These are phyloP conservation scores for Amauroascus verrucosus DNA, from an alignment of 2,329 filamentous ascomycete species.

Conservation along the genomic window DNA sequence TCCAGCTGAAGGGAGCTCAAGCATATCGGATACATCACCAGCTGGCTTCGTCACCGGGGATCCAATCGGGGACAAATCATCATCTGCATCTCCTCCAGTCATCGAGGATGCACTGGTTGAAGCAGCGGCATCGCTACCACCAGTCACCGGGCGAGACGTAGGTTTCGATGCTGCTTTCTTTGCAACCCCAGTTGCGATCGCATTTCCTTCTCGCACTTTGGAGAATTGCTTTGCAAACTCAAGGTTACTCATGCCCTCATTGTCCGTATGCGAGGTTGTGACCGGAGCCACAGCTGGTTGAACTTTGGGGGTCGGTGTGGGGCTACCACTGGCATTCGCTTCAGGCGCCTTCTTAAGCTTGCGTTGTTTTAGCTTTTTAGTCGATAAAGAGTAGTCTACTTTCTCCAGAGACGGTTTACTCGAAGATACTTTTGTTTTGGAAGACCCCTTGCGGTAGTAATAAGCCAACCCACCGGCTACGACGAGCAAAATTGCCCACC, in stretches of 20 bases:
- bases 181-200: slow-evolving; percentile 34
- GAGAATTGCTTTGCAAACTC: slow-evolving; percentile 68
- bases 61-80: slow-evolving; percentile 61
- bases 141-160: slow-evolving; percentile 44
- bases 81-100: slow-evolving; percentile 65
- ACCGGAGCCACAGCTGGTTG: slow-evolving; percentile 20
- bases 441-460: slow-evolving; percentile 33
- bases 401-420: slow-evolving; percentile 28
- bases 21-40: slow-evolving; percentile 79
- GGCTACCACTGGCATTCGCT: slow-evolving; percentile 14
- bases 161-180: slow-evolving; percentile 32
- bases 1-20: slow-evolving; percentile 58
- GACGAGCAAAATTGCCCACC: slow-evolving; percentile 36
- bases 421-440: slow-evolving; percentile 23
- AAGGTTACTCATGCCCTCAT: slow-evolving; percentile 54
- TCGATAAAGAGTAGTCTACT: slow-evolving; percentile 22
- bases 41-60: slow-evolving; percentile 51
- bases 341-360: slow-evolving; percentile 29
- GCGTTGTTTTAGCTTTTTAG: slow-evolving; percentile 35
- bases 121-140: slow-evolving; percentile 36
- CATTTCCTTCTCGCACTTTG: slow-evolving; percentile 59
- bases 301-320: slow-evolving; percentile 21
- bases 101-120: slow-evolving; percentile 58
- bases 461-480: slow-evolving; percentile 34
- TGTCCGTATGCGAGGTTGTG: slow-evolving; percentile 23